Base-by-base conservation (phyloP, 768 basidiomycete genomes). In the Wakefieldia striispora region DNA sequence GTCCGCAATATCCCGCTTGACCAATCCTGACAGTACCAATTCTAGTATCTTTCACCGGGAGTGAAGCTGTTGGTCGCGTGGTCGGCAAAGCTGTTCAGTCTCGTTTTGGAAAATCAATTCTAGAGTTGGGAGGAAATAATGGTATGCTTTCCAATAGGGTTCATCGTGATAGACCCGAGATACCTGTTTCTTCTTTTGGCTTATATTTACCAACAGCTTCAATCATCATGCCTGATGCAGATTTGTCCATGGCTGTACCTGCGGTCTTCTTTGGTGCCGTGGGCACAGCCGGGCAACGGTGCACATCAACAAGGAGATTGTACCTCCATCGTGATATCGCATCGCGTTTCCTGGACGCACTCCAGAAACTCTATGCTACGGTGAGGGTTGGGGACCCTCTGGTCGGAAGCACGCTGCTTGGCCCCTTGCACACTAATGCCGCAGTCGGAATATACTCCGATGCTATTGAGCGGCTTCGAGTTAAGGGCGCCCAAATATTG, bases 51-150 rank as follows among this genome's bases (percentile, higher is more conserved):
- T 98, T 98, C 68, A 98, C 95, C 3, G 95, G 95, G 4, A 93
- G 90, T 61, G 95, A 98, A 68, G 75, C 75, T 45, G 84, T 91
- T 47, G 95, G 95, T 12, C 80, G 86, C 44, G 78, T 82, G 49
- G 93, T 98, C n/a, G 89, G 89, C n/a, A 84, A 83, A 71, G 76
- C 75, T 53, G 94, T 97, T 3, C 88, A 88, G 66, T 82, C 83
- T 47, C 77, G 92, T 54, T 95, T 95, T 67, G 95, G 94, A 17
- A 91, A 95, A 71, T 77, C 83, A 26, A 82, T 97, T 19, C 78
- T 97, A 21, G 95, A 97, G 65, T 75, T 97, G 2, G 95, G 95
- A 21, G 95, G 95, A 31, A 97, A 98, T 72, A 97, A 97, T 63
- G 92, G 91, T 91, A 68, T 46, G 75, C 21, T 49, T 52, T 58